Evolutionary conservation across 2,329 filamentous ascomycete species (phyloP), one percentile per base, ranked within the genome.

Genomic region (Aspergillus quadrilineatus): DNA sequence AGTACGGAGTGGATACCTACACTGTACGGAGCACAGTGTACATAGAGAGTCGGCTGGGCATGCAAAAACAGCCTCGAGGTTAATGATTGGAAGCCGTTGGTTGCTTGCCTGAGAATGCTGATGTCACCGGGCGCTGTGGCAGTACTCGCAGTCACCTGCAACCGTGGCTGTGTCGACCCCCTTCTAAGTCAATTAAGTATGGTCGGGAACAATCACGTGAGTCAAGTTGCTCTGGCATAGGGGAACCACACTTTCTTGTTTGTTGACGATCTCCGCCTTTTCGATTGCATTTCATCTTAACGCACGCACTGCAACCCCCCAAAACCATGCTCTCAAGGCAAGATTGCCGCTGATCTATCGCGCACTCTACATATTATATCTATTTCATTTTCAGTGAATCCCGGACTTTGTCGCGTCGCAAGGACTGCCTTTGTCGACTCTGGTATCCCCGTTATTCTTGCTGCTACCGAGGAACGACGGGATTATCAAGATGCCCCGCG

Each of bases 401-500:
- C 12, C 17, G 37, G 28, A 14, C 29, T n/a, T n/a, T 22, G 32
- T 47, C 22, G 37, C 34, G 29, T 45, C 32, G 37, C 37, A 15
- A 41, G 17, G 9, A 43, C 46, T 37, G 37, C 50, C 47, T 22
- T 49, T 32, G 53, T 62, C 48, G 46, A 32, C 32, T 17, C 15
- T 44, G 30, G 17, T 50, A 57, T 39, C 62, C 62, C 63, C 66
- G 65, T 66, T 60, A 61, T 39, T 57, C 49, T 50, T 43, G 44
- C 42, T 49, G 32, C 61, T 60, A 59, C 55, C 50, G 65, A 64
- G 64, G 64, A 52, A 63, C 43, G 37, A 34, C 26, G 30, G 28
- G 4, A 34, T 15, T 58, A 63, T 63, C 51, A 72, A 60, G 59
- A 85, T 85, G 82, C 81, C 82, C 73, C 81, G 82, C 72, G 78